Evolutionary conservation across 192 early-diverging fungal species (phyloP), one percentile per base, ranked within the genome.

Genomic region (Coemansia sp.): DNA sequence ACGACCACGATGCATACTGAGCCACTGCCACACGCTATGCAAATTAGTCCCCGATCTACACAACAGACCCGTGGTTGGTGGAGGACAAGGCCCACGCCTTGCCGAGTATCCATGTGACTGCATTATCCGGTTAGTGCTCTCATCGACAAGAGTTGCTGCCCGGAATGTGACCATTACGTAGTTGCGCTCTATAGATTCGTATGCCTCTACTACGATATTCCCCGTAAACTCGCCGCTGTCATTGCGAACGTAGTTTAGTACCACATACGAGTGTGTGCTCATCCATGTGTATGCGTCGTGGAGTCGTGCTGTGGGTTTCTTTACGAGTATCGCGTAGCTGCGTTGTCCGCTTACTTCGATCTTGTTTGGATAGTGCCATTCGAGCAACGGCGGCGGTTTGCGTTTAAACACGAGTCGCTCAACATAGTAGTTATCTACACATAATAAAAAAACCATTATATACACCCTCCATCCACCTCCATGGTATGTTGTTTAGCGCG

Each of bases 11-110:
- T 81, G 69, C 20, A 75, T 40, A 20, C 53, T 67, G 22, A 81
- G 73, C 79, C 79, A 74, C 60, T 75, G 79, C 79, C 79, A 81
- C 8, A 81, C 56, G 49, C 73, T 72, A 39, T 76, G 61, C 1
- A 81, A 37, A 41, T 65, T 72, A 6, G 72, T 69, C 3, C 65
- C 79, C 4, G 73, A 63, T 3, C 64, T 43, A 24, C 73, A 72
- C 39, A 81, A 45, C 10, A 81, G 46, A 15, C 54, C 79, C 4
- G 79, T 75, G 4, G 46, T 12, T 0, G 79, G 79, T 2, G 71
- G 64, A 24, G 77, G 77, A 20, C 71, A 74, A 0, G 71, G 60
- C 0, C 77, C 77, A 8, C 32, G 32, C 3, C 61, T 24, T 0
- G 72, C 38, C 15, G 68, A 72, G 11, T 63, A 24, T 0, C 79